A percentile compares a stretch with the other conserved stretches of the same genome.
phyloP scores from a whole-genome alignment of 2,329 filamentous ascomycete genomes.

The Exophiala sp. region DNA sequence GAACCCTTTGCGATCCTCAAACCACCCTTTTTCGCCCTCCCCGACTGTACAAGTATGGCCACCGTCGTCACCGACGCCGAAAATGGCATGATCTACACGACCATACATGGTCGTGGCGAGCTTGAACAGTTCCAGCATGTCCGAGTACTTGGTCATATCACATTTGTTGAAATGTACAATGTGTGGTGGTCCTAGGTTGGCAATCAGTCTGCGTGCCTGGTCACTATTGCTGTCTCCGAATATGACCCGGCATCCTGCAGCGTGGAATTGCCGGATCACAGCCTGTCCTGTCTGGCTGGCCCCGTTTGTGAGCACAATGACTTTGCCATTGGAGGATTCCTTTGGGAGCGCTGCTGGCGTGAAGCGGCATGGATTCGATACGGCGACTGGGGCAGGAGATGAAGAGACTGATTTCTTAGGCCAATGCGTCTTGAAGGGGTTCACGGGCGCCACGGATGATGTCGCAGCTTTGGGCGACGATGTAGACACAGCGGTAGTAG shows the following conservation, averaged over 20 bases:
- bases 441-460: conserved; percentile 6
- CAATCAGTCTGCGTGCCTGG: conserved; percentile 27
- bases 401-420: conserved; percentile 21
- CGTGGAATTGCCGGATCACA: conserved; percentile 37
- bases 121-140: conserved; percentile 45
- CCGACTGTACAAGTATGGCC: conserved; percentile 21
- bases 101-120: conserved; percentile 42
- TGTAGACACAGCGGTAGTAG: conserved; percentile 2
- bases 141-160: conserved; percentile 45
- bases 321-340: conserved; percentile 24
- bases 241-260: conserved; percentile 39
- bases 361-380: conserved; percentile 23
- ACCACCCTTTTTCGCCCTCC: conserved; percentile 23
- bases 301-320: conserved; percentile 25
- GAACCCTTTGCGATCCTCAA: conserved; percentile 16
- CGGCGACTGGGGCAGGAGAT: conserved; percentile 7
- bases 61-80: conserved; percentile 24
- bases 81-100: conserved; percentile 45
- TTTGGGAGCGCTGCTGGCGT: conserved; percentile 18
- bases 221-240: conserved; percentile 41
- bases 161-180: conserved; percentile 35
- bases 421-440: conserved; percentile 17
- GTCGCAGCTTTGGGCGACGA: conserved; percentile 10
- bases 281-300: conserved; percentile 44
- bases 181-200: conserved; percentile 16